These are phyloP conservation scores for Globomyces pollinis-pini DNA, from an alignment of 192 early-diverging fungal genomes.

Conservation along the genomic window DNA sequence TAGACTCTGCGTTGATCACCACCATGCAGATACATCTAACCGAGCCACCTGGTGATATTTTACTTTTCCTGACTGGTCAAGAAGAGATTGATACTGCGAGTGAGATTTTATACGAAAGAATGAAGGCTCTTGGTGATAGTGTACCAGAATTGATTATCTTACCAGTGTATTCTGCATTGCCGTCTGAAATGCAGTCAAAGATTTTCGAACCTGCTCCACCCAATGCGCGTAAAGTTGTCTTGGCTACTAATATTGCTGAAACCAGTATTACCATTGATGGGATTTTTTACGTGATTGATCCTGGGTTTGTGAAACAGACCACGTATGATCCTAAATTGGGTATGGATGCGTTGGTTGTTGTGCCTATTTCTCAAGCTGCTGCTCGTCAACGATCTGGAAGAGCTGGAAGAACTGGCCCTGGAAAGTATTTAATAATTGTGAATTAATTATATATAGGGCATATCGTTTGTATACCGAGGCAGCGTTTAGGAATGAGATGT, in stretches of 20 bases:
- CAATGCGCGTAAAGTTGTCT: constrained; percentile 84
- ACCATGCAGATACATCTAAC: constrained; percentile 96
- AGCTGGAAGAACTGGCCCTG: constrained; percentile 92
- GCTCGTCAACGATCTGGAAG: constrained; percentile 91
- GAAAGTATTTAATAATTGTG: constrained; percentile 63
- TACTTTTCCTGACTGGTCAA: constrained; percentile 95
- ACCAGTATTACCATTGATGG: constrained; percentile 95
- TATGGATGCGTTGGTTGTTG: constrained; percentile 96
- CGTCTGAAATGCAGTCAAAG: constrained; percentile 89
- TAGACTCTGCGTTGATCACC: constrained; percentile 86
- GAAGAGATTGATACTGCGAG: constrained; percentile 90
- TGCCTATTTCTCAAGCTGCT: constrained; percentile 89
- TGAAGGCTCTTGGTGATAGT: constrained; percentile 60
- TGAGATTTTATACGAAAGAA: constrained; percentile 66
- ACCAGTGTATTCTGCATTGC: constrained; percentile 94
- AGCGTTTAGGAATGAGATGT: constrained; percentile 88
- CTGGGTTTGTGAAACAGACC: constrained; percentile 95
- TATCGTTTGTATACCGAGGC: constrained; percentile 91
- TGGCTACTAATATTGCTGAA: constrained; percentile 99
- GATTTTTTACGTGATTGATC: constrained; percentile 94
- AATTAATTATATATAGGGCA: constrained; percentile 36
- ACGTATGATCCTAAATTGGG: constrained; percentile 90
- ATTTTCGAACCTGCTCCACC: constrained; percentile 98
- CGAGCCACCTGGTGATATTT: constrained; percentile 86
- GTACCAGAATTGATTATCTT: constrained; percentile 84